phyloP scores from a whole-genome alignment of 2,329 filamentous ascomycete genomes.

The Colletotrichum endophyticum region DNA sequence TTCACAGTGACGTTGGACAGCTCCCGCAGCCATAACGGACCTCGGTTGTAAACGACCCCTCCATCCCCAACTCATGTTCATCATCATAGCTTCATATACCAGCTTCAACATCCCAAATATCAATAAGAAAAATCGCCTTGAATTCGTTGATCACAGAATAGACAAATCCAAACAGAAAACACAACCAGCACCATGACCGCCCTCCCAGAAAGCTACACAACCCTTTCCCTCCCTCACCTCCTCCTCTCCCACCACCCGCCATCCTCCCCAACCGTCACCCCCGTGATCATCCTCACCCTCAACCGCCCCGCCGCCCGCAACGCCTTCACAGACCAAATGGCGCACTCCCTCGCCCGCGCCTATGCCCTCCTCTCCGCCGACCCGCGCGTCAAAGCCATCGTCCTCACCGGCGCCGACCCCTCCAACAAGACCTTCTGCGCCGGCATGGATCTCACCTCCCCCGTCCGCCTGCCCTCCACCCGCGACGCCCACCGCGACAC shows the following conservation, averaged over 20 bases:
- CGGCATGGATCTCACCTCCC: constrained; percentile 58
- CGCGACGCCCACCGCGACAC: constrained; percentile 48
- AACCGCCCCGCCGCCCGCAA: constrained; percentile 71
- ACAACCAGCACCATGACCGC: not conserved
- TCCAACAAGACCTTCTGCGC: constrained; percentile 60
- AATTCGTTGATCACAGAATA: no score
- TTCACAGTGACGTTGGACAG: not conserved
- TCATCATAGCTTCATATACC: not conserved
- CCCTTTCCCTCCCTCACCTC: constrained; percentile 47
- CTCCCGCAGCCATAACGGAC: not conserved
- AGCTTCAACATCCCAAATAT: not conserved
- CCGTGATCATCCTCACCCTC: constrained; percentile 67
- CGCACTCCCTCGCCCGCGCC: constrained; percentile 61
- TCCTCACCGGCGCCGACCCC: constrained; percentile 57
- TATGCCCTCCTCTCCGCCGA: constrained; percentile 57
- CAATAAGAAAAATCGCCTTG: not conserved
- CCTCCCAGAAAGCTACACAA: constrained; percentile 43
- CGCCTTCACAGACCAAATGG: constrained; percentile 72
- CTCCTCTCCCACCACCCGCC: constrained; percentile 53
- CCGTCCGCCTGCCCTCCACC: constrained; percentile 27
- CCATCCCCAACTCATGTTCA: not conserved
- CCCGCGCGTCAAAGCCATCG: constrained; percentile 57
- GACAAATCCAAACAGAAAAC: not conserved
- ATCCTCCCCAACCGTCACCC: constrained; percentile 59
- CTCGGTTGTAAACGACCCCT: constrained; percentile 9